Percentiles rank a stretch among this genome's conserved stretches.
These are phyloP conservation scores for Heritiera fomes DNA, from an alignment of 345 rosid genomes.

Conservation along the genomic window DNA sequence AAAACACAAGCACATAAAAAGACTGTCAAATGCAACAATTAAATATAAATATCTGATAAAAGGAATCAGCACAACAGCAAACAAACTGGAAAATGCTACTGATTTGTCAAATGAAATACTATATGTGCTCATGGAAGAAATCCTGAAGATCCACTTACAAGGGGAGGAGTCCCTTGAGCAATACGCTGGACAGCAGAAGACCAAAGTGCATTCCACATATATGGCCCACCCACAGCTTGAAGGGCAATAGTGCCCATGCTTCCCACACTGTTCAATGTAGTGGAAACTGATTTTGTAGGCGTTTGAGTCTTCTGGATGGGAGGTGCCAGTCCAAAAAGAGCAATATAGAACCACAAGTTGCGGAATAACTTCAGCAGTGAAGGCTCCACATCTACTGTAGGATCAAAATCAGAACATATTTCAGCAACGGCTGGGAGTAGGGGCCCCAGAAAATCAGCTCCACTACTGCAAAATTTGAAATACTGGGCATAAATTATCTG, in stretches of 20 bases:
- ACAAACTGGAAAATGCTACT: background rate
- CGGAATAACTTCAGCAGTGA: conserved; percentile 93
- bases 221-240: conserved; percentile 97
- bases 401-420: conserved; percentile 95
- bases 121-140: background rate
- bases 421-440: conserved; percentile 97
- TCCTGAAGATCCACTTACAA: conserved; percentile 65
- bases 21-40: background rate
- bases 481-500: conserved; percentile 23
- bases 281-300: conserved; percentile 71
- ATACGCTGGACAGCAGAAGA: conserved; percentile 83
- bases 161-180: conserved; percentile 99
- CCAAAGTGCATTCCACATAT: conserved; percentile 90
- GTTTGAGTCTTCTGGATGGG: conserved; percentile 65
- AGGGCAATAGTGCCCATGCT: conserved; percentile 69
- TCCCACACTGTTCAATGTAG: conserved; percentile 69
- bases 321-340: conserved; percentile 97
- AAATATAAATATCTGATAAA: background rate
- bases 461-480: conserved; percentile 67
- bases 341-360: conserved; percentile 96
- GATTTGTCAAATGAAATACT: conserved; percentile 3
- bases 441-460: conserved; percentile 97
- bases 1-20: conserved; percentile 4
- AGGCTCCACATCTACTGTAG: conserved; percentile 81
- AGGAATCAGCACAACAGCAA: background rate